Base-by-base conservation (phyloP, 148 eudicot genomes). In the Nepenthes gracilis region DNA sequence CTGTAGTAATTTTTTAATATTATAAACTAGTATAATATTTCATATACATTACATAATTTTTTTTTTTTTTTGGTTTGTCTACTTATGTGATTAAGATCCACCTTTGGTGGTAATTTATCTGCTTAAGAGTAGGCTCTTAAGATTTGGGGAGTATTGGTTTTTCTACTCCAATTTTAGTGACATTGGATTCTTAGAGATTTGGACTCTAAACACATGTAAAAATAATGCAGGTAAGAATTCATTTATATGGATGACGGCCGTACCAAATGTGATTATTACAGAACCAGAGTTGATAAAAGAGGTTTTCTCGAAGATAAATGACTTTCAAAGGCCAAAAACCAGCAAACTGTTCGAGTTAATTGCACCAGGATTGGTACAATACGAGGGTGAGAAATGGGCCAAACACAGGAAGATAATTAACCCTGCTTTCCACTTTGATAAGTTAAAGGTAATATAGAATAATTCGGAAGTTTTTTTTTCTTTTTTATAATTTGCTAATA, bases 381-480 rank as follows among this genome's bases (percentile, higher is more conserved):
- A 61, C 9, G 60, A 60, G 32, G 54, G 60, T 5, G 71, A 75
- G 2, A 68, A 75, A 75, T 78, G 82, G 82, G 63, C 55, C 6
- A 66, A 78, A 51, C 77, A 77, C 48, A 57, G 77, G 61, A 72
- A 70, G 61, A 59, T 77, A 2, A 66, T 77, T 54, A 77, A 71
- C 47, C 82, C 82, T n/a, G 82, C 82, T 48, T 78, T 78, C 57
- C 82, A 68, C 37, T 50, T 67, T 10, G 71, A 78, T 34, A 78
- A 71, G 59, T 33, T 78, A 5, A 78, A 78, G 81, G 78, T 77
- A n/a, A 10, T 49, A 11, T 49, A 6, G 10, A 11, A 12, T 11
- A 5, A 5, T 11, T 5, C 1, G 23, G 0, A 23, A 23, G 23
- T 23, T 23, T 23, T 23, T 23, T 23, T 23, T 23, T 23, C 23